These are phyloP conservation scores for Gastrodia elata DNA, from an alignment of 106 monocot genomes.

Conservation along the genomic window DNA sequence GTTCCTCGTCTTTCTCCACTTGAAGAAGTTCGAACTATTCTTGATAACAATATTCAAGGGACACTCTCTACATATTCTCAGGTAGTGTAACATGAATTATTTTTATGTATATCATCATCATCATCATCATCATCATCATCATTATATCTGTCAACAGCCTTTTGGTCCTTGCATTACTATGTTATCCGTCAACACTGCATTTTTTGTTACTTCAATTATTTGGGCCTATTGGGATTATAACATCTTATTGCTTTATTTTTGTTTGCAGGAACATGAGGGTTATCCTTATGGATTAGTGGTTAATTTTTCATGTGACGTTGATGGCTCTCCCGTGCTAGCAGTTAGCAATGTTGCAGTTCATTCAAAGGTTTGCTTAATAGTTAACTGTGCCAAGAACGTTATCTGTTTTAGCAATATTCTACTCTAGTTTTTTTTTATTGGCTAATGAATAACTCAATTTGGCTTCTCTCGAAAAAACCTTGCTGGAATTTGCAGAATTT, in stretches of 20 bases:
- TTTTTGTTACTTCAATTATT: background rate
- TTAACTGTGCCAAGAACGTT: background rate
- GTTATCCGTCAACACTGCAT: background rate
- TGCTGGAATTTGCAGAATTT: conserved; percentile 52
- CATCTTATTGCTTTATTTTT: conserved; percentile 1
- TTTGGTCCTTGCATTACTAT: background rate
- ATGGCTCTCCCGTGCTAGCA: conserved; percentile 77
- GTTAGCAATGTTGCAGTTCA: conserved; percentile 84
- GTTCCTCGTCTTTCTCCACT: conserved; percentile 57
- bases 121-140: background rate
- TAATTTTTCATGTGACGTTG: conserved; percentile 78
- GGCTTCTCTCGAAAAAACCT: background rate
- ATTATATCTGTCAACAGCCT: too few relatives aligned
- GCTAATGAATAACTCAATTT: background rate
- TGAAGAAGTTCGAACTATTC: conserved; percentile 58
- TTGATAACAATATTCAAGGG: conserved; percentile 40
- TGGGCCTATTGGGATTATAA: background rate
- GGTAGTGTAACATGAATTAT: conserved; percentile 17
- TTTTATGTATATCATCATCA: background rate
- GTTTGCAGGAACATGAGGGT: conserved; percentile 52
- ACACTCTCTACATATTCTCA: conserved; percentile 68
- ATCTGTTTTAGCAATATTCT: background rate
- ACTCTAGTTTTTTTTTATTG: background rate
- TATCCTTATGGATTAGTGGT: conserved; percentile 94
- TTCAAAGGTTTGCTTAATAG: conserved; percentile 51